phyloP scores from a whole-genome alignment of 164 flowering plant species.

The Magnolia officinalis region DNA sequence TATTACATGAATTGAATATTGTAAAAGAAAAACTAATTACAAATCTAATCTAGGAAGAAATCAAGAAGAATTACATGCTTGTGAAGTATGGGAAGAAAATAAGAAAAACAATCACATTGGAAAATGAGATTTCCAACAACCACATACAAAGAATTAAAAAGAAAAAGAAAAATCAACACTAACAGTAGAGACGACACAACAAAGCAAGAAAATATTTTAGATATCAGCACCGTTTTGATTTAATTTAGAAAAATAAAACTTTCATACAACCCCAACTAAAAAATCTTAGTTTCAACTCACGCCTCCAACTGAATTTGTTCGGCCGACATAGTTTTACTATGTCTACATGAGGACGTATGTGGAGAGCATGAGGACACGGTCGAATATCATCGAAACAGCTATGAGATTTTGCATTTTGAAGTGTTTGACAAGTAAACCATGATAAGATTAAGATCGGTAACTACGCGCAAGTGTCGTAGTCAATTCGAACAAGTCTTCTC shows the following conservation, averaged over 20 bases:
- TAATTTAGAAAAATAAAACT: neutral
- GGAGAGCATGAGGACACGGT: neutral
- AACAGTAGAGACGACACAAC: too few species aligned
- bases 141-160: too few species aligned
- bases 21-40: too few species aligned
- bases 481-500: neutral
- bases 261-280: neutral
- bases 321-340: too few species aligned
- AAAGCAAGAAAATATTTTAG: too few species aligned
- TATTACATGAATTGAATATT: too few species aligned
- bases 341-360: neutral
- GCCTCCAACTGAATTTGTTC: neutral
- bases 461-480: neutral
- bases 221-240: neutral
- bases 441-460: neutral
- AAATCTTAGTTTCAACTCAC: neutral
- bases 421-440: constrained; percentile 1
- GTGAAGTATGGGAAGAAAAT: too few species aligned
- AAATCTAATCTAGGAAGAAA: too few species aligned
- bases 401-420: neutral
- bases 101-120: too few species aligned
- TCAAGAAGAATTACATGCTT: too few species aligned
- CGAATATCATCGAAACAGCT: neutral
- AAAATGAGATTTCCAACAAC: too few species aligned
- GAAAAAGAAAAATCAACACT: too few species aligned